Base-by-base conservation (phyloP, 306 rosid genomes). In the Corylus americana region DNA sequence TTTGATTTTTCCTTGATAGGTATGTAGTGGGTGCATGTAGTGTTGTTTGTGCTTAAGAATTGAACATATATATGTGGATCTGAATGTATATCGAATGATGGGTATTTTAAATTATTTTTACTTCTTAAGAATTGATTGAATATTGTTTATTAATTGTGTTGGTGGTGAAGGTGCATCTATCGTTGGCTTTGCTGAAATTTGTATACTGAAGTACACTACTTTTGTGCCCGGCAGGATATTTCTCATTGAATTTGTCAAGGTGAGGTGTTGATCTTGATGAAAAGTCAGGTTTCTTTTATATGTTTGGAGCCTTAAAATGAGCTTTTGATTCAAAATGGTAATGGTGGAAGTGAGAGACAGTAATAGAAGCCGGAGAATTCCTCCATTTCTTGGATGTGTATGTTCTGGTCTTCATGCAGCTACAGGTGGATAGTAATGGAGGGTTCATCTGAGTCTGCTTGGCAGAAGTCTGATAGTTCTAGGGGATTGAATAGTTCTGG, bases 351-450 rank as follows among this genome's bases (percentile, higher is more conserved):
- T 79, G 74, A 86, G 81, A 42, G 90, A n/a, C 55, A 78, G 84
- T 79, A 80, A 73, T 53, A 79, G 39, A 74, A 82, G 82, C 83
- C 51, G 81, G 85, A 80, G 83, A 75, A 80, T 25, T 74, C 64
- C 71, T 80, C 61, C 81, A 44, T 72, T 79, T 83, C n/a, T 71
- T 87, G 93, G 84, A 82, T 86, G 83, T 83, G 82, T 72, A 77
- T 74, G 84, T 55, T 75, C 17, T 80, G 85, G 88, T 51, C 77
- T 51, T 58, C 96, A 82, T 92, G 93, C 83, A 81, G 86, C 87
- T 82, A 79, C 84, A 78, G 70, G 85, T 82, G 96, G 91, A 81
- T 89, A 73, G 71, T 73, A 74, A 95, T 95, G 99, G 98, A 91
- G 75, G 93, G 90, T 62, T 90, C 98, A 69, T 88, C 92, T 25